Base-by-base conservation (phyloP, 768 basidiomycete species). In the Suillus plorans region DNA sequence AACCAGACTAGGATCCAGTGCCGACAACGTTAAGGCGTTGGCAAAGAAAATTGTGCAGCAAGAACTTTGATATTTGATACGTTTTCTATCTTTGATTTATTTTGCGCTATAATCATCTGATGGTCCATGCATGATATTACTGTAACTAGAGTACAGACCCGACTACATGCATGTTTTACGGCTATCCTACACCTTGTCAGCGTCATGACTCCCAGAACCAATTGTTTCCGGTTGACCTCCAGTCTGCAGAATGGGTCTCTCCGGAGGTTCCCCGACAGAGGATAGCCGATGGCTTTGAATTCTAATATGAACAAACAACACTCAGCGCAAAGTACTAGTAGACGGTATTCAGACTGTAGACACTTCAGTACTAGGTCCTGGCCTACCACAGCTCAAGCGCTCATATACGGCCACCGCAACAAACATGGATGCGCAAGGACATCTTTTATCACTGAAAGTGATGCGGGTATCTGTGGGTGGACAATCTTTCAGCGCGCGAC, bases 401-500 rank as follows among this genome's bases (percentile, higher is more conserved):
- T 39, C 36, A 28, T 44, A 49, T 41, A 34, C 50, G 9, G 18
- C 57, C 42, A 20, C 69, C 36, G 36, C 10, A 37, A 10, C 36
- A 14, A 71, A 63, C 52, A 73, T 75, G 67, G 90, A 92, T 66
- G 83, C 83, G 45, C 83, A 85, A 63, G 80, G 82, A 1, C 91
- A 93, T 74, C 79, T 89, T 44, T 73, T 94, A 49, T 89, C 92
- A 4, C 80, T 94, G 69, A 94, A 94, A 76, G 92, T 94, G 64
- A 94, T 94, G 90, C 85, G 92, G 62, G 85, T 92, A 64, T 94
- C 92, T 74, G 92, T 94, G 78, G 77, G 91, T 87, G 47, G 59
- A 31, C 60, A 9, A 59, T 53, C 66, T 10, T 42, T 41, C 9
- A 37, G 58, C 41, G 22, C 18, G 18, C 14, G 25, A 20, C 41